A percentile compares a stretch with the other conserved stretches of the same genome.
These are phyloP conservation scores for Hericium rajendrae DNA, from an alignment of 768 basidiomycete species.

Conservation along the genomic window DNA sequence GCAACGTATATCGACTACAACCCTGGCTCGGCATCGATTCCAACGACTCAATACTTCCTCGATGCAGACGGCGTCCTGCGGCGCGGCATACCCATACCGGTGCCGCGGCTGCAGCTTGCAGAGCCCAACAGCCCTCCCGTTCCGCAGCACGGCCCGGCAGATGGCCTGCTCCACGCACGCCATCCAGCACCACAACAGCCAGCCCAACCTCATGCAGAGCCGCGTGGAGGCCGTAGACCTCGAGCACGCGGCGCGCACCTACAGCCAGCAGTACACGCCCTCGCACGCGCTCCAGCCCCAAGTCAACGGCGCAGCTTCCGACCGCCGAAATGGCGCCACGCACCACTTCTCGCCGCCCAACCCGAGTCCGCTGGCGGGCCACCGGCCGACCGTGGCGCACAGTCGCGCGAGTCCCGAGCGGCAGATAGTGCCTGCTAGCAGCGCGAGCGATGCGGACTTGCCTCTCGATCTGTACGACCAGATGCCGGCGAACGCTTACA, in stretches of 20 bases:
- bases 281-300: too few relatives aligned
- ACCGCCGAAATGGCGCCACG: neutral
- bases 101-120: neutral
- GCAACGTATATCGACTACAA: neutral
- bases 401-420: too few relatives aligned
- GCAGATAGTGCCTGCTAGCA: too few relatives aligned
- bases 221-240: too few relatives aligned
- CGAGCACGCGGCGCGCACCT: too few relatives aligned
- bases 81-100: neutral
- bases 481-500: neutral
- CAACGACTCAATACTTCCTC: neutral
- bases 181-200: neutral
- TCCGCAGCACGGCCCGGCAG: neutral
- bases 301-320: too few relatives aligned
- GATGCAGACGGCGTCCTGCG: neutral
- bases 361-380: conserved; percentile 14
- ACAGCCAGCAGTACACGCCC: neutral
- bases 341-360: conserved; percentile 10
- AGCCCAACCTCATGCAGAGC: too few relatives aligned
- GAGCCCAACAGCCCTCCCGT: neutral
- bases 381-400: too few relatives aligned
- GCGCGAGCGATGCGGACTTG: conserved; percentile 9
- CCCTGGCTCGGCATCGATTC: neutral
- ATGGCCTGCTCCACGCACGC: neutral
- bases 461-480: conserved; percentile 15